These are phyloP conservation scores for Cyclostephanos invisitatus DNA, from an alignment of 108 stramenopile species.

Conservation along the genomic window DNA sequence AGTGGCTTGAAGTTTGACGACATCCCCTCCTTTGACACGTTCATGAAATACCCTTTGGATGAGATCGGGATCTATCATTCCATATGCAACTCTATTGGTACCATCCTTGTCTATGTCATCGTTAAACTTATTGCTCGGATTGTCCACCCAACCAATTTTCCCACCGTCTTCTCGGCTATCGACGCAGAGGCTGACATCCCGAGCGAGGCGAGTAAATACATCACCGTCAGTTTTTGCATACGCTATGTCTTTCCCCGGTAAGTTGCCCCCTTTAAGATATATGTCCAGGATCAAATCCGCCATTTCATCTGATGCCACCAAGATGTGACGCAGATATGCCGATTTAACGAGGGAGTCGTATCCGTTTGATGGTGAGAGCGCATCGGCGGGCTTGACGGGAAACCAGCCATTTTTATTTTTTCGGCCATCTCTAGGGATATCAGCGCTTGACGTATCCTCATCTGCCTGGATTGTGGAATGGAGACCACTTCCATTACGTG, in stretches of 20 bases:
- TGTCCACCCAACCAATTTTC: conserved; percentile 76
- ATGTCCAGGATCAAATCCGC: conserved; percentile 57
- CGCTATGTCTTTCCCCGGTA: conserved; percentile 5
- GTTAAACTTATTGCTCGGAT: conserved; percentile 31
- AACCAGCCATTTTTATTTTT: conserved; percentile 40
- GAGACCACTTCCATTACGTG: background rate
- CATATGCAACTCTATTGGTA: conserved; percentile 36
- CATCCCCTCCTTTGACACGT: conserved; percentile 81
- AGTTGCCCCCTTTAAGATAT: conserved; percentile 41
- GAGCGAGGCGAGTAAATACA: conserved; percentile 66
- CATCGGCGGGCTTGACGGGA: conserved; percentile 46
- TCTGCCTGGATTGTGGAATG: conserved; percentile 22
- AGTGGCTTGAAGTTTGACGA: conserved; percentile 54
- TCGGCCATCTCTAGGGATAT: background rate
- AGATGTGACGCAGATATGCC: conserved; percentile 62
- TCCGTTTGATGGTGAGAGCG: conserved; percentile 41
- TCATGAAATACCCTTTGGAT: conserved; percentile 59
- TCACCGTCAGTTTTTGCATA: conserved; percentile 48
- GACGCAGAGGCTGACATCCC: conserved; percentile 66
- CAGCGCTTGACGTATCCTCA: background rate
- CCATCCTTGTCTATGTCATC: conserved; percentile 1
- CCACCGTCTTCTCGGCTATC: conserved; percentile 67
- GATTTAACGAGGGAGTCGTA: conserved; percentile 46
- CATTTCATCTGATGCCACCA: conserved; percentile 77
- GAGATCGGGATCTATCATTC: conserved; percentile 62